Evolutionary conservation across 768 basidiomycete species (phyloP).

Genomic region (Mycena vulgaris): DNA sequence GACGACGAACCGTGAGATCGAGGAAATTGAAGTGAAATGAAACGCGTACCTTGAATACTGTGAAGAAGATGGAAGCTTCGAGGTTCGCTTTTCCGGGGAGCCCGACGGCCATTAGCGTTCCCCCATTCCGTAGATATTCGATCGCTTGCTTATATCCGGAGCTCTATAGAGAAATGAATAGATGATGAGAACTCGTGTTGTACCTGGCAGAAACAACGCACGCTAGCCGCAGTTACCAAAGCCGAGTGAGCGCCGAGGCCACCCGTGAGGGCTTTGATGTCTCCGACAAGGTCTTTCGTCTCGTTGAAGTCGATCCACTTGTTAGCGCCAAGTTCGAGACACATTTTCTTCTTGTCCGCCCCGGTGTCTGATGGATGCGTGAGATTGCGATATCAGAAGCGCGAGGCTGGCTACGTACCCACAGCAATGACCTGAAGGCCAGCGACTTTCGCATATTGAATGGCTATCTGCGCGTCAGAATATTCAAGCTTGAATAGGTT

Average conservation of each 20-base stretch:
- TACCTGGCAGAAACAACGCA: conserved; percentile 37
- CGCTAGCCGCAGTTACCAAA: conserved; percentile 71
- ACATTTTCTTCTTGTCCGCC: conserved; percentile 77
- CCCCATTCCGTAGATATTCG: conserved; percentile 82
- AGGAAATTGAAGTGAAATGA: background rate
- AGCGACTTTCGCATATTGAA: conserved; percentile 86
- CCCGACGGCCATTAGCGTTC: conserved; percentile 85
- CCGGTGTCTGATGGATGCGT: conserved; percentile 69
- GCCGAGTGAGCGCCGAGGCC: conserved; percentile 84
- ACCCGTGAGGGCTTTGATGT: conserved; percentile 73
- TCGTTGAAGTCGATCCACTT: conserved; percentile 85
- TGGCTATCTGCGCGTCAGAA: conserved; percentile 53
- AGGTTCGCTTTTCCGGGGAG: conserved; percentile 76
- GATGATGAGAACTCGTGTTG: background rate
- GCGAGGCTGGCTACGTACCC: conserved; percentile 49
- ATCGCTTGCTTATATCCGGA: conserved; percentile 69
- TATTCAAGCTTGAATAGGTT: background rate
- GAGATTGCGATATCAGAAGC: background rate
- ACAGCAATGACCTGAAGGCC: conserved; percentile 88
- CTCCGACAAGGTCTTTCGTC: conserved; percentile 74
- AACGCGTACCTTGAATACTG: conserved; percentile 67
- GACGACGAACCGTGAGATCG: conserved; percentile 29
- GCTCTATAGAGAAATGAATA: conserved; percentile 42
- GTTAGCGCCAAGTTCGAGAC: conserved; percentile 76
- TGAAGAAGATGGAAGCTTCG: conserved; percentile 79